These are phyloP conservation scores for Cornus controversa DNA, from an alignment of 148 eudicot genomes.

Conservation along the genomic window DNA sequence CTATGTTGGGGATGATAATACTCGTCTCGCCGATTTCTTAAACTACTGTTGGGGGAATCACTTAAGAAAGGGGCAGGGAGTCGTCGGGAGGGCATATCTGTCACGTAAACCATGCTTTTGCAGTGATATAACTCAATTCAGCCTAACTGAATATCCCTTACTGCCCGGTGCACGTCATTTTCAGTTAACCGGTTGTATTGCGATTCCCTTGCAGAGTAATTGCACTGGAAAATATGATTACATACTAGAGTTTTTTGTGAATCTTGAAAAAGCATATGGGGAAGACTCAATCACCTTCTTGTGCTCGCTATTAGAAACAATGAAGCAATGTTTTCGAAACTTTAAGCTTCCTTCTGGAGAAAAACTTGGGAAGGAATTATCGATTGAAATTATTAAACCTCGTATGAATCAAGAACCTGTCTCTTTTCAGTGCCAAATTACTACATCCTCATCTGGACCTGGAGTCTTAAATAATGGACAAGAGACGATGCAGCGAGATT, in stretches of 20 bases:
- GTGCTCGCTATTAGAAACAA: not conserved
- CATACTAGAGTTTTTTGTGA: constrained; percentile 25
- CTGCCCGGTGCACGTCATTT: constrained; percentile 22
- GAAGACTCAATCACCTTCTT: constrained; percentile 1
- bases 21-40: not conserved
- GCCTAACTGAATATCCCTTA: constrained; percentile 24
- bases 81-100: constrained; percentile 17
- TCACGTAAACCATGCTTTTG: constrained; percentile 22
- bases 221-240: constrained; percentile 14
- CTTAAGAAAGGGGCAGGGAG: constrained; percentile 19
- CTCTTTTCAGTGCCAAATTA: not conserved
- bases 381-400: constrained; percentile 2
- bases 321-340: constrained; percentile 10
- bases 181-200: constrained; percentile 11
- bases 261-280: not conserved
- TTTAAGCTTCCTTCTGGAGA: constrained; percentile 19
- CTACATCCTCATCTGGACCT: too few relatives aligned
- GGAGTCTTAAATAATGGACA: not conserved
- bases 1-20: too few relatives aligned
- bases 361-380: constrained; percentile 9
- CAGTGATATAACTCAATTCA: constrained; percentile 16
- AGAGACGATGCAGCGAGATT: not conserved
- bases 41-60: too few relatives aligned
- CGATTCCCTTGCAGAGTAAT: constrained; percentile 21
- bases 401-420: not conserved